Conservation (phyloP, 495 filamentous ascomycete genomes). For the Xylaria castorea region DNA sequence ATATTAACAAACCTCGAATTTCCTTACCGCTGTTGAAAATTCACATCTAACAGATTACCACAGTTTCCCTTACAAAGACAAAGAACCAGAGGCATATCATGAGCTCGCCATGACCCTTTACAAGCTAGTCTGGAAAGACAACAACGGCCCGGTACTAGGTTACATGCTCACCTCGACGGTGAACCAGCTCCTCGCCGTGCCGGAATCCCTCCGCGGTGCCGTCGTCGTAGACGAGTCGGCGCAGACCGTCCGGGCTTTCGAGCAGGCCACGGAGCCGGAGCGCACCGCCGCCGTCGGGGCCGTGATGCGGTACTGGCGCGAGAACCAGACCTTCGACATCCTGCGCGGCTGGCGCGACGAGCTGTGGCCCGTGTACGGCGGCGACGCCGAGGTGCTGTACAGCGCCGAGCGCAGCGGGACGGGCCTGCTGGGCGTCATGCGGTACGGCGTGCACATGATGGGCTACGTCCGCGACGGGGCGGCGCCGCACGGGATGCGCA, state of each 20-base stretch:
- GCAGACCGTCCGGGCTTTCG: conserved; percentile 59
- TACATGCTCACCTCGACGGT: conserved; percentile 67
- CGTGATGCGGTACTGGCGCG: conserved; percentile 69
- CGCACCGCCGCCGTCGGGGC: conserved; percentile 65
- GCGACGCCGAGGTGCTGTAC: conserved; percentile 66
- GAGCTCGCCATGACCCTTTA: conserved; percentile 59
- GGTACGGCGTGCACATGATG: conserved; percentile 91
- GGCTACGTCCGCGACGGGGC: conserved; percentile 66
- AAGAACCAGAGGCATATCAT: conserved; percentile 57
- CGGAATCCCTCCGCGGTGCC: conserved; percentile 54
- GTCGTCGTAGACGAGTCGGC: conserved; percentile 60
- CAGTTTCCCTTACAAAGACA: conserved; percentile 74
- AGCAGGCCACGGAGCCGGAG: conserved; percentile 56
- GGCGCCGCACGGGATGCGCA: conserved; percentile 64
- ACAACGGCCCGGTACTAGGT: conserved; percentile 62
- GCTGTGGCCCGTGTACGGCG: conserved; percentile 81
- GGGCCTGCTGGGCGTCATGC: conserved; percentile 83
- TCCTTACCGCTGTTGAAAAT: background rate
- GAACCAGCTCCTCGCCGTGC: conserved; percentile 55
- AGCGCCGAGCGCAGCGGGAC: conserved; percentile 80
- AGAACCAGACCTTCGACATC: conserved; percentile 69
- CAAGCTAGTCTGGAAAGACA: conserved; percentile 48
- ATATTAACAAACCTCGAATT: background rate
- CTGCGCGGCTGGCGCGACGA: conserved; percentile 88
- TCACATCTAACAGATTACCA: conserved; percentile 20